Evolutionary conservation across 2,329 filamentous ascomycete species (phyloP), one percentile per base, ranked within the genome.

Genomic region (Pyrenophora teres): DNA sequence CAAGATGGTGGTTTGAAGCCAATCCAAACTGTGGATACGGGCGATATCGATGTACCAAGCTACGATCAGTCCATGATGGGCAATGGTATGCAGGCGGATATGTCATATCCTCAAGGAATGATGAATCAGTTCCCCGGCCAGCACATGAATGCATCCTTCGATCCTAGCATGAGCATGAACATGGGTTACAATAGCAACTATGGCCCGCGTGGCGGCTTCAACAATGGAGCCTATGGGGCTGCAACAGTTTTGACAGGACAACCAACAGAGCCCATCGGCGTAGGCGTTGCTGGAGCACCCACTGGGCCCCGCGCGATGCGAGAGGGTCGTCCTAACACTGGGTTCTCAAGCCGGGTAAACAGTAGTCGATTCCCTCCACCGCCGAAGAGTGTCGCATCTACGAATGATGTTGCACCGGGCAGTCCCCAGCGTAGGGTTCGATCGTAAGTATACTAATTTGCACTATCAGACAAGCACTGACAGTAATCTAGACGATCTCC

Each of bases 241-340:
- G 70, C 68, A 57, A 74, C 68, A 15, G 70, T 75, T 18, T 53
- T 75, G 40, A 72, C 65, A 41, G 71, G 70, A 21, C 62, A 64
- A 36, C 50, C 57, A 21, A 12, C 48, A 19, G 69, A 75, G 53
- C 73, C 78, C 6, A 74, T 74, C 44, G 80, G 80, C 4, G 76
- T 90, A 81, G 83, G 82, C 32, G 82, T 85, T 45, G 78, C 78
- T 67, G 83, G 83, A 76, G 94, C 94, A 23, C 94, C 94, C 23
- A 96, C 89, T 47, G 94, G 92, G 8, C 94, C 94, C 40, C 92
- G 94, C 75, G 94, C 94, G 15, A 96, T 97, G 90, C 84, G 93
- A 57, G 88, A 94, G 74, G 91, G 92, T 25, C 79, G 92, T 9
- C 89, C 90, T 44, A 95, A 95, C 72, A 92, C 87, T 50, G 90